Evolutionary conservation across 352 stramenopile genomes (phyloP).

Genomic region (Globisporangium uncinulatum): DNA sequence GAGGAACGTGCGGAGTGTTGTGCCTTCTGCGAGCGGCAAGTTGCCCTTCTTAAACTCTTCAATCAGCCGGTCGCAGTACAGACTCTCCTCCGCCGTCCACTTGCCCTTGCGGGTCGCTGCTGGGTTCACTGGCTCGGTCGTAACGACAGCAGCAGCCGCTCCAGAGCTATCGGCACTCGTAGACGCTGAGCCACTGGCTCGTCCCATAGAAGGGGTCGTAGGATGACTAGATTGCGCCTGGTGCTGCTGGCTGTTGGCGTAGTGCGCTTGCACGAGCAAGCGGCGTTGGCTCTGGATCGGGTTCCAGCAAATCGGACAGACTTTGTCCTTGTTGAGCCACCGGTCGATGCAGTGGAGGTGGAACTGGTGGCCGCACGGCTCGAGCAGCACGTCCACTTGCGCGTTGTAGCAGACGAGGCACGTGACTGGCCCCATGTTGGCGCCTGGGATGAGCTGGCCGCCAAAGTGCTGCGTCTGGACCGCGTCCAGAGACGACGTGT

Average conservation of each 20-base stretch:
- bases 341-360: slow-evolving; percentile 72
- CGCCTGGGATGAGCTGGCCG: slow-evolving; percentile 16
- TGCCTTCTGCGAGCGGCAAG: slow-evolving; percentile 95
- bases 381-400: slow-evolving; percentile 46
- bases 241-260: slow-evolving; percentile 3
- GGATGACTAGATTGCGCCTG: too few relatives aligned
- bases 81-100: slow-evolving; percentile 96
- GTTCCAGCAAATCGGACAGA: slow-evolving; percentile 70
- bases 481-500: too few relatives aligned
- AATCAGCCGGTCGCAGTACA: slow-evolving; percentile 95
- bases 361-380: slow-evolving; percentile 76
- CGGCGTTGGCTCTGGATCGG: slow-evolving; percentile 58
- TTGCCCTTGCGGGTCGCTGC: slow-evolving; percentile 90
- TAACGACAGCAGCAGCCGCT: not conserved
- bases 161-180: not conserved
- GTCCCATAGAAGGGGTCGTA: too few relatives aligned
- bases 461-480: slow-evolving; percentile 9
- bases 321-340: slow-evolving; percentile 67
- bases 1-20: slow-evolving; percentile 96
- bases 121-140: slow-evolving; percentile 9
- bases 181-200: not conserved
- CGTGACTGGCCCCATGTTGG: slow-evolving; percentile 12
- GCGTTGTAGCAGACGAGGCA: slow-evolving; percentile 46
- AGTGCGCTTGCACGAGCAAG: slow-evolving; percentile 22
- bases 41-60: slow-evolving; percentile 97